Base-by-base conservation (phyloP, 306 rosid genomes). In the Fragaria nilgerrensis region DNA sequence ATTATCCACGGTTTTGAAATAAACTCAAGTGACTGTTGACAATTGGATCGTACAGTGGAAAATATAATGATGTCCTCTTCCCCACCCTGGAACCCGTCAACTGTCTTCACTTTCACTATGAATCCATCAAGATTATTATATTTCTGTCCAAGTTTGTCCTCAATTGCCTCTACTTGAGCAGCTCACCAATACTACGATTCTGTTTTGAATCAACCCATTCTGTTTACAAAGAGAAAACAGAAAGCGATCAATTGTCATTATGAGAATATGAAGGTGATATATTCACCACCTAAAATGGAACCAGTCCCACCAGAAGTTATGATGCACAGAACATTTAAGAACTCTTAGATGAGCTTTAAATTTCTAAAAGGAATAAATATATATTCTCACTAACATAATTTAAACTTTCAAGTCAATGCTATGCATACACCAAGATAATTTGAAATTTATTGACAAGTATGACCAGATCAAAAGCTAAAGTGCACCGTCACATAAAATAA, bases 1-100 rank as follows among this genome's bases (percentile, higher is more conserved):
- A 83, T 69, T 81, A 74, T 85, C 75, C 84, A 88, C 58, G 72
- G 83, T 71, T 63, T 76, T 8, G 94, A 89, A 29, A 90, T 75
- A 53, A 93, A 93, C 43, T 36, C 82, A 49, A 90, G 75, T 15
- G 92, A 87, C 8, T 71, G 50, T 36, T 52, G 53, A 3, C 75
- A 32, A 72, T 79, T 77, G 17, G 92, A 86, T 79, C 96, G 69
- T 20, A 93, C 96, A 0, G 96, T 87, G 12, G 96, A 90, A 61
- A 90, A 79, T 22, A 93, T 90, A 4, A 93, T 83, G 34, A 93
- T 50, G 56, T 90, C 97, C 27, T 85, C 89, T 71, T 89, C 97
- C 2, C 96, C 97, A 45, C 96, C 97, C 67, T 93, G 97, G 45
- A 89, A 93, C 2, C 94, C 94, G 65, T 93, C 94, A 41, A 90